Evolutionary conservation across 2,329 filamentous ascomycete species (phyloP).

Genomic region (Epichloe uncinata): DNA sequence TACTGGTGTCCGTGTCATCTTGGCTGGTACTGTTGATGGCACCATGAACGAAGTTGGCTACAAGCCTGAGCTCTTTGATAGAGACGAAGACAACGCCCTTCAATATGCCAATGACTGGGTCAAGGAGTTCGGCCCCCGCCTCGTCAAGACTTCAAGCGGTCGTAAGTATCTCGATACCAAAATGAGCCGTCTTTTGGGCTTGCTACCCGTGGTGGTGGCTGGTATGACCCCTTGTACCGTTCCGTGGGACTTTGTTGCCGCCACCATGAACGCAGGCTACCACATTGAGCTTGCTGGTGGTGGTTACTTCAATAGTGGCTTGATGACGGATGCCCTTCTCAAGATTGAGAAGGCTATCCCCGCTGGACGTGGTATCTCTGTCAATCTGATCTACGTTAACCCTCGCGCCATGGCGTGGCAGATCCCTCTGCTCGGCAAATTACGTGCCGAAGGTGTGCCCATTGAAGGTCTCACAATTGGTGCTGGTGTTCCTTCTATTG

Average conservation of each 20-base stretch:
- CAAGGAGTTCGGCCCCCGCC: constrained; percentile 84
- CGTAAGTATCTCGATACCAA: constrained; percentile 93
- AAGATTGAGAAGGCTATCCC: constrained; percentile 80
- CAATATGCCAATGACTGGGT: constrained; percentile 97
- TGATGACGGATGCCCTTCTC: constrained; percentile 67
- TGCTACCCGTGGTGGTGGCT: constrained; percentile 79
- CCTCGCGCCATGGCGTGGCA: constrained; percentile 87
- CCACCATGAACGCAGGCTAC: constrained; percentile 91
- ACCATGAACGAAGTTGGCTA: constrained; percentile 87
- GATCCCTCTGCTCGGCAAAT: constrained; percentile 67
- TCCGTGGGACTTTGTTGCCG: constrained; percentile 81
- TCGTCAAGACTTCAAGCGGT: constrained; percentile 80
- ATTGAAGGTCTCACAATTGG: constrained; percentile 90
- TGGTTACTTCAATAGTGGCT: constrained; percentile 73
- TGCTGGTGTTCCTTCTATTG: constrained; percentile 84
- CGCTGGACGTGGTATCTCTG: constrained; percentile 71
- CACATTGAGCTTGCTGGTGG: constrained; percentile 83
- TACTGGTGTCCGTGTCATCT: constrained; percentile 89
- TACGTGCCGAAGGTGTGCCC: constrained; percentile 73
- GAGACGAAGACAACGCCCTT: constrained; percentile 87
- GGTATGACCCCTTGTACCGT: constrained; percentile 91
- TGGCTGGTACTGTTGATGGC: constrained; percentile 86
- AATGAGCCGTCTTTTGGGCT: constrained; percentile 75
- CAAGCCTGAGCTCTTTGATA: constrained; percentile 95
- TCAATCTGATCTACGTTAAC: constrained; percentile 87